Base-by-base conservation (phyloP, 2,329 filamentous ascomycete species). In the Ramularia collo-cygni region DNA sequence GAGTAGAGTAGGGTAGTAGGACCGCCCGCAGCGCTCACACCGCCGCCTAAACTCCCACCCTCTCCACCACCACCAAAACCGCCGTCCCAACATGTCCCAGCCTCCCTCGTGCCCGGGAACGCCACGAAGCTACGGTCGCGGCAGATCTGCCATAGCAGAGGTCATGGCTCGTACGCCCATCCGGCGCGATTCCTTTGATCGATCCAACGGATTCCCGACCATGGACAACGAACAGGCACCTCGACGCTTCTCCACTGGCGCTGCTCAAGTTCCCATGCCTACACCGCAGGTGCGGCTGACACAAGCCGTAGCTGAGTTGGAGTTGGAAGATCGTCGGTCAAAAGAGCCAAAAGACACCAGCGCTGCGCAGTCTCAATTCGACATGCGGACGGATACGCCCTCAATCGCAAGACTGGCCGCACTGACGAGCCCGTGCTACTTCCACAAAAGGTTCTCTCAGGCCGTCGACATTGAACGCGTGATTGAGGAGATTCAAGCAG, bases 361-460 rank as follows among this genome's bases (percentile, higher is more conserved):
- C 9, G 47, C 49, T 8, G 51, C 54, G 12, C 44, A 55, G 26
- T 40, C 49, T 30, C 43, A 52, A 27, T 59, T 60, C 47, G 49
- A 51, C 8, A 43, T 58, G 26, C 48, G 48, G 39, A 48, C 51
- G 12, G 48, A 50, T 14, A 53, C 52, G 5, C 54, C 54, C 8
- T 58, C 57, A n/a, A 58, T 60, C 24, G 59, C 57, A 9, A 50
- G 60, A 8, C 73, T 89, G 51, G 75, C 81, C 8, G 74, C 83
- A 8, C 69, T 96, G 38, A 83, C 90, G 54, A 95, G 89, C 31
- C 92, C 92, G 10, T 98, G 92, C 69, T 98, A 94, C 68, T 96
- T 95, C 68, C 92, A 98, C 67, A 85, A 93, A 66, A 80, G 90
- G 47, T 98, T 98, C 59, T 92, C 95, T 55, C 88, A 95, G 60